A percentile compares a stretch with the other conserved stretches of the same genome.
Evolutionary conservation across 176 grass and related monocot species (phyloP).

Genomic region (Hordeum vulgare): MorexV3_pseudomolecules_assembly NC_058522.1:524107837-524108336

Average conservation of each 20-base stretch:
- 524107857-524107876: background rate
- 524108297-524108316: slow-evolving; percentile 32
- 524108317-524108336: background rate
- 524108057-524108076: slow-evolving; percentile 29
- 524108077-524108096: slow-evolving; percentile 25
- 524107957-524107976: background rate
- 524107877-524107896: background rate
- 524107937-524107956: background rate
- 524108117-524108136: slow-evolving; percentile 34
- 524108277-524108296: slow-evolving; percentile 29
- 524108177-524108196: slow-evolving; percentile 28
- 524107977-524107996: too few species aligned
- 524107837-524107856: background rate
- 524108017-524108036: slow-evolving; percentile 20
- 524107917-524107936: too few species aligned
- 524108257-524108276: slow-evolving; percentile 21
- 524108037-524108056: slow-evolving; percentile 5
- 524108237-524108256: slow-evolving; percentile 31
- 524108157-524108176: slow-evolving; percentile 29
- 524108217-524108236: slow-evolving; percentile 27
- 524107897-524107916: background rate
- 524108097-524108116: slow-evolving; percentile 31
- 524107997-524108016: background rate
- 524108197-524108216: slow-evolving; percentile 36
- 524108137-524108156: slow-evolving; percentile 21